Conservation (phyloP, 345 rosid genomes). For the Firmiana major region DNA sequence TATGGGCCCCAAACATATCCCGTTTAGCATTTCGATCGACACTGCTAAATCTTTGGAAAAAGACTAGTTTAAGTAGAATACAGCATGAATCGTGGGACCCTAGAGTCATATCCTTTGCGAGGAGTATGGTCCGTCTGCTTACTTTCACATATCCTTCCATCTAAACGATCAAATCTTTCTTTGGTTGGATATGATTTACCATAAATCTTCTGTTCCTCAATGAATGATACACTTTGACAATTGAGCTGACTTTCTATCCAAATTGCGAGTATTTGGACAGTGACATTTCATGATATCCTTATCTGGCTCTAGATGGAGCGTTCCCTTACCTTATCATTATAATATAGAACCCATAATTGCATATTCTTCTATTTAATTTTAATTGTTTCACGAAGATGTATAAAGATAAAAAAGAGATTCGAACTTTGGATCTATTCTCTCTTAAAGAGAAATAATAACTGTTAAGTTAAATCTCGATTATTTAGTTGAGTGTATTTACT, state of each 20-base stretch:
- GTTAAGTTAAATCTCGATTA: too few species aligned
- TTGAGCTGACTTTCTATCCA: constrained; percentile 10
- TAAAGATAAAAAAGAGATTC: too few species aligned
- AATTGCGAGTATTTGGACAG: background rate
- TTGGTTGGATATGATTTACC: background rate
- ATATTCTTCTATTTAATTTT: too few species aligned
- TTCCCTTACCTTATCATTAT: background rate
- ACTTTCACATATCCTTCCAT: background rate
- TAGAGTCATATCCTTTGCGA: background rate
- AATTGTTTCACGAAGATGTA: too few species aligned
- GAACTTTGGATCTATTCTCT: too few species aligned
- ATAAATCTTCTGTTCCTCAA: background rate
- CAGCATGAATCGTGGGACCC: background rate
- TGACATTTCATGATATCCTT: constrained; percentile 6
- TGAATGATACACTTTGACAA: background rate
- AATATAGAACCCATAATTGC: background rate
- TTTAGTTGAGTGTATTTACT: too few species aligned
- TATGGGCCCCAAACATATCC: background rate
- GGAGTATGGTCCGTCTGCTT: background rate
- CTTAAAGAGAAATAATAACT: too few species aligned
- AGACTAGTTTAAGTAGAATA: background rate
- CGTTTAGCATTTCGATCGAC: background rate
- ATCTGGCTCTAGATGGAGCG: background rate
- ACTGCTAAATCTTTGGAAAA: background rate
- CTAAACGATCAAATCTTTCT: background rate